These are phyloP conservation scores for Domatiomyces globalis DNA, from an alignment of 2,329 filamentous ascomycete species.

Conservation along the genomic window DNA sequence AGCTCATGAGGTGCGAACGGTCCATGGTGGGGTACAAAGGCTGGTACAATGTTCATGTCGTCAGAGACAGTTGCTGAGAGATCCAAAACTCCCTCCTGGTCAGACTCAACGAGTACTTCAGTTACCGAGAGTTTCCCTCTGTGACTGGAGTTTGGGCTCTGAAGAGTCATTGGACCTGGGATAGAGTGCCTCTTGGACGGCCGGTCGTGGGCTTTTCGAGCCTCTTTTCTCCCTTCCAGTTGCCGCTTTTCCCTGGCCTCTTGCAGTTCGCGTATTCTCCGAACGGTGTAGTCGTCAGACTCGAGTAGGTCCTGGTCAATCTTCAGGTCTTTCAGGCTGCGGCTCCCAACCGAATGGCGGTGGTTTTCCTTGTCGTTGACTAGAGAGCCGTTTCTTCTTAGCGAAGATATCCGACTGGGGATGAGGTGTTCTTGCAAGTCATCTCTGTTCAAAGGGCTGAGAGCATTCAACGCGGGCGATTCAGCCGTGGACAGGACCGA, in stretches of 20 bases:
- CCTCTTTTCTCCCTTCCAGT: conserved; percentile 19
- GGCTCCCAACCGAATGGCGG: conserved; percentile 35
- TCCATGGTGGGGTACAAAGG: conserved; percentile 1
- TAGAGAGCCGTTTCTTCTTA: conserved; percentile 45
- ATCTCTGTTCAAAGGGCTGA: conserved; percentile 10
- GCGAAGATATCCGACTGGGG: conserved; percentile 43
- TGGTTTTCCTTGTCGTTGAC: conserved; percentile 44
- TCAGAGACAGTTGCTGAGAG: conserved; percentile 4
- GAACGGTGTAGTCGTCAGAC: conserved; percentile 43
- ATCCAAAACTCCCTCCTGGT: conserved; percentile 9
- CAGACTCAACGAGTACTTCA: conserved; percentile 12
- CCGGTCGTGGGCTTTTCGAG: conserved; percentile 11
- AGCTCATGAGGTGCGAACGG: neutral
- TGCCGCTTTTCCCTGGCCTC: conserved; percentile 38
- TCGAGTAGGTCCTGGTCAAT: conserved; percentile 27
- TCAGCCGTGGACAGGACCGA: conserved; percentile 3
- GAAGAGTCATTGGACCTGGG: conserved; percentile 10
- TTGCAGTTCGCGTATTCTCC: conserved; percentile 43
- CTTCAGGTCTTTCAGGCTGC: conserved; percentile 28
- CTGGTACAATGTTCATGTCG: conserved; percentile 11
- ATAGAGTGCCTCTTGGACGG: conserved; percentile 13
- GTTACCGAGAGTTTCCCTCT: conserved; percentile 16
- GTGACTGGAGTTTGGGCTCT: conserved; percentile 9
- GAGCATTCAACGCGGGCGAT: conserved; percentile 3
- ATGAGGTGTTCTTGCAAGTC: conserved; percentile 19